Evolutionary conservation across 2,329 filamentous ascomycete genomes (phyloP), one percentile per base, ranked within the genome.

Genomic region (Pseudocercospora fijiensis): DNA sequence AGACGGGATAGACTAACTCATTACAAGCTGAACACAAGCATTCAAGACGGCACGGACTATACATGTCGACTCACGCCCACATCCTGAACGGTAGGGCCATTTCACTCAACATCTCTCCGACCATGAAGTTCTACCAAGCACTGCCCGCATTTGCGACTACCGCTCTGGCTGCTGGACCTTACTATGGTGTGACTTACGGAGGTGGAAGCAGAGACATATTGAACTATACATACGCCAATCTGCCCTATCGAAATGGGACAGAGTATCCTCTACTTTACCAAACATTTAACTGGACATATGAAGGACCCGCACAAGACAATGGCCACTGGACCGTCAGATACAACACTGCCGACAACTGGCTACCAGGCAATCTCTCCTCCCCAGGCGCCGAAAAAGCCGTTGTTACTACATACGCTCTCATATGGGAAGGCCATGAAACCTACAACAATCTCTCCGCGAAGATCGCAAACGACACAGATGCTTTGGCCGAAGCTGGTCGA

Each of bases 381-480:
- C 27, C 45, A 5, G 57, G 45, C 22, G 26, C 26, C 4, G 43
- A 49, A 4, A 60, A 60, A 30, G 47, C 13, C 1, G 58, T 60
- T 0, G 58, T 60, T 3, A 60, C 47, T 1, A 37, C 45, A 18
- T 60, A 60, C 8, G 20, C 20, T 1, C n/a, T 60, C 18, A 13
- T 18, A 41, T 60, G 58, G 58, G 9, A 33, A 26, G 49, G 58
- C 1, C 7, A 60, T 0, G 45, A 60, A 4, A 26, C 6, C 2
- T 60, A 55, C 20, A 22, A 51, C 1, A 55, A 60, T 16, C 24
- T 60, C 3, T 60, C 58, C 4, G 58, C 58, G 11, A 60, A 60
- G 26, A 52, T 60, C 13, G 47, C 45, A 22, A 60, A 60, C 16
- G 58, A 60, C 33, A 45, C 58, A 4, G 58, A 60, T 27, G 47